Base-by-base conservation (phyloP, 352 stramenopile species). In the Globisporangium apiculatum region DNA sequence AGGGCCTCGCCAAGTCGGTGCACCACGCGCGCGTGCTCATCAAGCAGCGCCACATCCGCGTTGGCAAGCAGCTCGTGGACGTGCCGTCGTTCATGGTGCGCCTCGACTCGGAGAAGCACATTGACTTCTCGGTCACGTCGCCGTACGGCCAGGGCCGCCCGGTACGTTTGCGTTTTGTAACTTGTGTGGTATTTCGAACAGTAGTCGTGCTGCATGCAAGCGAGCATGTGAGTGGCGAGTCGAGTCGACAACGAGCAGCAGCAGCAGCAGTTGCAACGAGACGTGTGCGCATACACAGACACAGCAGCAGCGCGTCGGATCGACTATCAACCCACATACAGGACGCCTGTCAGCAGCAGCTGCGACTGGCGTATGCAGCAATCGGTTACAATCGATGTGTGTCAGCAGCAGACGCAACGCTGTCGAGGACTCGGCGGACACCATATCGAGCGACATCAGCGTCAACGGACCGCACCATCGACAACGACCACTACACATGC, bases 21-120 rank as follows among this genome's bases (percentile, higher is more conserved):
- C 97, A 99, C 87, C 97, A 99, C 79, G 97, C 97, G 41, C 96
- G 97, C 79, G 96, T 99, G 65, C 83, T 99, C 50, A 99, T 99
- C 86, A 96, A 97, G 68, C 97, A 99, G 81, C 91, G 97, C 73
- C 97, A 99, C 92, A 99, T 99, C 76, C 90, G 96, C 64, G 97
- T 99, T 60, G 97, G 97, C 79, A 98, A 97, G 72, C 96, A 99
- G 78, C 82, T 99, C 51, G 97, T 99, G 46, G 98, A 99, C 78
- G 93, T 99, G 31, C 96, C 97, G 18, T 98, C 93, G 49, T 99
- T 99, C 89, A 96, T 99, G 64, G 97, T 99, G 31, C 92, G 97
- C 65, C 95, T 98, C 61, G 91, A 98, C 81, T 98, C 91, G 56
- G 97, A 99, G 83, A 99, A 99, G 85, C 96, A 99, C 94, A 99